These are phyloP conservation scores for Ephemerocybe angulata DNA, from an alignment of 768 basidiomycete genomes.

Conservation along the genomic window DNA sequence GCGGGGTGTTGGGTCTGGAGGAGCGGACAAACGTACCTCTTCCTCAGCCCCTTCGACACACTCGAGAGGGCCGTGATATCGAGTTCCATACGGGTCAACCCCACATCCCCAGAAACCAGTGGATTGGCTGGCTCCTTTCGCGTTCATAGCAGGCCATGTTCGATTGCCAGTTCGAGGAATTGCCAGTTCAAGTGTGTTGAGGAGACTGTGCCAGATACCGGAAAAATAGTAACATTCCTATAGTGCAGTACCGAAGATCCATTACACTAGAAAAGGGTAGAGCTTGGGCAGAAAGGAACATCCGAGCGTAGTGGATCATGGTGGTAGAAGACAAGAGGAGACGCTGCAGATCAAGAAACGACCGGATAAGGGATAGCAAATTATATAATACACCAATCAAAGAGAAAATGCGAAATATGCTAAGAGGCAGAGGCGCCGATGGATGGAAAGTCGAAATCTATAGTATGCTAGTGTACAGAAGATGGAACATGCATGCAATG, in stretches of 20 bases:
- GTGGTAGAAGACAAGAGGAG: background rate
- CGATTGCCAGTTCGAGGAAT: too few species aligned
- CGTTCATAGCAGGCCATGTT: too few species aligned
- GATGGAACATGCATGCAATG: conserved; percentile 1
- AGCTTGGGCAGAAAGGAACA: background rate
- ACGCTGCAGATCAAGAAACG: background rate
- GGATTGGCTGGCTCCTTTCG: too few species aligned
- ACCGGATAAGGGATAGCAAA: conserved; percentile 1
- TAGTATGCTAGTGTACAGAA: conserved; percentile 5
- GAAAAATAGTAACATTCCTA: too few species aligned
- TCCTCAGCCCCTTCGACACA: background rate
- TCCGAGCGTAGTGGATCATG: background rate
- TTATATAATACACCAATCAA: background rate
- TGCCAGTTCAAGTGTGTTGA: too few species aligned
- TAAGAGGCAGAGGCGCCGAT: too few species aligned
- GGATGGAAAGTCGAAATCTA: conserved; percentile 2
- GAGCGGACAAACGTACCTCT: background rate
- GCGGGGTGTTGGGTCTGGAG: background rate
- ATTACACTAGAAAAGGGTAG: too few species aligned
- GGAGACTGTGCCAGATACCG: too few species aligned
- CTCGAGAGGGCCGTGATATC: too few species aligned
- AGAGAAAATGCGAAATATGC: background rate
- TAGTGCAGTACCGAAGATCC: too few species aligned
- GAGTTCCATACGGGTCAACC: too few species aligned
- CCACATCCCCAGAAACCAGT: too few species aligned